Evolutionary conservation across 1,284 basidiomycete genomes (phyloP).

Genomic region (Puccinia novopanici): DNA sequence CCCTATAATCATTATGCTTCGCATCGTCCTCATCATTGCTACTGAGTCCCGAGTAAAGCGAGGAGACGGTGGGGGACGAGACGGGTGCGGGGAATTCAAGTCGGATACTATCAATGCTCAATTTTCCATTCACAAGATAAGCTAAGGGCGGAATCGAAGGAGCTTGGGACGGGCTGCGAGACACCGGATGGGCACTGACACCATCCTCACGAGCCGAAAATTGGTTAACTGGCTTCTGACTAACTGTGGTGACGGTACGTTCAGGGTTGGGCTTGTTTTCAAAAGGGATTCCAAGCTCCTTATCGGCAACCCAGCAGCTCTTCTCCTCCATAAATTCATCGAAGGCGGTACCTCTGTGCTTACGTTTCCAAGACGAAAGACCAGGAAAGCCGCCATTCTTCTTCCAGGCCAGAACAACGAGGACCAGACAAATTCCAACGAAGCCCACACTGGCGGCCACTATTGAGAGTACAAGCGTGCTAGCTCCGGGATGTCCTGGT

Average conservation of each 20-base stretch:
- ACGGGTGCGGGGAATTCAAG: constrained; percentile 38
- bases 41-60: neutral
- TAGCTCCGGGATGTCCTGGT: constrained; percentile 1
- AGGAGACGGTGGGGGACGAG: constrained; percentile 6
- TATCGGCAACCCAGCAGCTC: constrained; percentile 45
- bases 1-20: constrained; percentile 5
- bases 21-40: constrained; percentile 27
- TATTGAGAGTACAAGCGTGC: constrained; percentile 30
- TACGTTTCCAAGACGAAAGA: constrained; percentile 28
- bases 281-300: constrained; percentile 16
- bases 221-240: neutral
- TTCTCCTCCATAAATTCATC: constrained; percentile 51
- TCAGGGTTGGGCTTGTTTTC: constrained; percentile 17
- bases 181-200: neutral
- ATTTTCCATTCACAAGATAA: constrained; percentile 36
- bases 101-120: constrained; percentile 45
- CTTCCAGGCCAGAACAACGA: constrained; percentile 21
- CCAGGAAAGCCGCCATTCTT: constrained; percentile 29
- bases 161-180: constrained; percentile 39
- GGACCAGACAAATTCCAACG: constrained; percentile 29
- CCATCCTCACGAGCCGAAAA: neutral
- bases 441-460: constrained; percentile 42
- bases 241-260: neutral
- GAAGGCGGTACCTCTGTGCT: constrained; percentile 45
- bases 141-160: constrained; percentile 46